Base-by-base conservation (phyloP, 257 asterid genomes). In the Rehmannia glutinosa region DNA sequence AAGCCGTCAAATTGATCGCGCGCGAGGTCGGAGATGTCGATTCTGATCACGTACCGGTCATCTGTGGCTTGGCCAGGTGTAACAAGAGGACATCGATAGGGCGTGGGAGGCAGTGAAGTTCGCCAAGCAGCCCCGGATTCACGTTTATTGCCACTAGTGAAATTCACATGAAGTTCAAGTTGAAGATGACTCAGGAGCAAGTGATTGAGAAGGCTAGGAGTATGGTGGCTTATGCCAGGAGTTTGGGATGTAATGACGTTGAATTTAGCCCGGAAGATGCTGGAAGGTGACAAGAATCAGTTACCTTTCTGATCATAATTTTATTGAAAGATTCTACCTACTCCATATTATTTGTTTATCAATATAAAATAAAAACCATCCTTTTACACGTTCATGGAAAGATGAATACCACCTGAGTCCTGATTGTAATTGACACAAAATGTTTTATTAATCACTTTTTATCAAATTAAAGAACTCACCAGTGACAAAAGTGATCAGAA, bases 191-290 rank as follows among this genome's bases (percentile, higher is more conserved):
- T 6, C 87, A 68, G 33, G 89, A 80, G 42, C 73, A 88, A 81
- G 99, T 94, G 69, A 66, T 91, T 19, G 96, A 87, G 60, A 94
- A 81, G 79, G 99, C 99, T 15, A 86, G 84, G 78, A 85, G 81
- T 54, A 91, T 91, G 99, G 97, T 94, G 21, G 84, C 87, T 23
- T 85, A 82, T 70, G 99, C 96, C 7, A 72, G 96, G 84, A 87
- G 92, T 50, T 77, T 94, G 83, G 99, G 99, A 1, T 91, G 97
- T 54, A 35, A 68, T 4, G 99, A 94, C 54, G 97, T 91, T n/a
- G 99, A 94, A 27, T 94, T 94, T 58, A 94, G 99, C 75, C 97
- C 97, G 0, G 99, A 94, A 82, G 99, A 91, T 71, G 99, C 97
- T 38, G 99, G 97, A 83, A 94, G 99, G 99, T 93, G 69, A 69